Evolutionary conservation across 176 grass and related monocot species (phyloP).

Genomic region (Triticum aestivum): IWGSC_CS_RefSeq_v2.1 NC_057806.1:398909069-398909568

Average conservation of each 20-base stretch:
- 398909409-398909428: neutral
- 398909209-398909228: neutral
- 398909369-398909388: neutral
- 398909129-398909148: neutral
- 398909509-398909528: constrained; percentile 94
- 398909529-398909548: constrained; percentile 99
- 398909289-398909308: neutral
- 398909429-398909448: neutral
- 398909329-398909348: neutral
- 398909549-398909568: constrained; percentile 98
- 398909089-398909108: neutral
- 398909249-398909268: neutral
- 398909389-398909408: neutral
- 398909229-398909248: neutral
- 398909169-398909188: neutral
- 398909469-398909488: neutral
- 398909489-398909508: constrained; percentile 65
- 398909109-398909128: neutral
- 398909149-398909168: neutral
- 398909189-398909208: neutral
- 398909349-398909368: neutral
- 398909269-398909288: neutral
- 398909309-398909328: neutral
- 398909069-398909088: neutral
- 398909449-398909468: neutral